Conservation (phyloP, 192 early-diverging fungal genomes). For the Coemansia sp. region DNA sequence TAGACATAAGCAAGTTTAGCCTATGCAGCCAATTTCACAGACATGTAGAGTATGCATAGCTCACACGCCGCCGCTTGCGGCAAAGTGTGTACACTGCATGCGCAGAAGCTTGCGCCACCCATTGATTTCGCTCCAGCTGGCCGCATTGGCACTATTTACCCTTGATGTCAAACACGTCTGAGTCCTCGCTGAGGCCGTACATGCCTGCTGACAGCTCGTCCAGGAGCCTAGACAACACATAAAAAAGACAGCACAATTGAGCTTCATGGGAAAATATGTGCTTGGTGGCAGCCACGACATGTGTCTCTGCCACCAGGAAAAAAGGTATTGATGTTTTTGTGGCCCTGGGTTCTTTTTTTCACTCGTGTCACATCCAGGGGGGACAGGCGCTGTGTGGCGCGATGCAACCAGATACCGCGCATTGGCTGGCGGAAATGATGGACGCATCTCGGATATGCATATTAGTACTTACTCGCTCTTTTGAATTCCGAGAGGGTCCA, state of each 20-base stretch:
- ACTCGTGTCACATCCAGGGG: neutral
- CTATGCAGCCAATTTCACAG: neutral
- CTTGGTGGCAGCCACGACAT: neutral
- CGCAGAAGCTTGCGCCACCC: neutral
- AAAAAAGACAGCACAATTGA: neutral
- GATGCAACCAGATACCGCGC: conserved; percentile 29
- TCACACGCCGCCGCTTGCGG: neutral
- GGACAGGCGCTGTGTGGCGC: neutral
- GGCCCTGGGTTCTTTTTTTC: neutral
- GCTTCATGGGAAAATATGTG: neutral
- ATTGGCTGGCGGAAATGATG: neutral
- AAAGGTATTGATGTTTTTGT: neutral
- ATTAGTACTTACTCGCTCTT: conserved; percentile 48
- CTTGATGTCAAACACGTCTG: conserved; percentile 32
- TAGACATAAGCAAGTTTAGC: neutral
- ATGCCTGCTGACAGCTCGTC: conserved; percentile 63
- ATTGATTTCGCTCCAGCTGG: neutral
- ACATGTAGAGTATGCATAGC: conserved; percentile 1
- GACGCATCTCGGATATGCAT: neutral
- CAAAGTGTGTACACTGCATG: conserved; percentile 13
- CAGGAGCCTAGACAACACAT: conserved; percentile 35
- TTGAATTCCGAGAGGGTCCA: conserved; percentile 85
- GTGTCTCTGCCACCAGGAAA: neutral
- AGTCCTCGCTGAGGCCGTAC: conserved; percentile 74
- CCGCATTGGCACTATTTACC: conserved; percentile 19